These are phyloP conservation scores for Lotus japonicus DNA, from an alignment of 306 rosid species.

Conservation along the genomic window DNA sequence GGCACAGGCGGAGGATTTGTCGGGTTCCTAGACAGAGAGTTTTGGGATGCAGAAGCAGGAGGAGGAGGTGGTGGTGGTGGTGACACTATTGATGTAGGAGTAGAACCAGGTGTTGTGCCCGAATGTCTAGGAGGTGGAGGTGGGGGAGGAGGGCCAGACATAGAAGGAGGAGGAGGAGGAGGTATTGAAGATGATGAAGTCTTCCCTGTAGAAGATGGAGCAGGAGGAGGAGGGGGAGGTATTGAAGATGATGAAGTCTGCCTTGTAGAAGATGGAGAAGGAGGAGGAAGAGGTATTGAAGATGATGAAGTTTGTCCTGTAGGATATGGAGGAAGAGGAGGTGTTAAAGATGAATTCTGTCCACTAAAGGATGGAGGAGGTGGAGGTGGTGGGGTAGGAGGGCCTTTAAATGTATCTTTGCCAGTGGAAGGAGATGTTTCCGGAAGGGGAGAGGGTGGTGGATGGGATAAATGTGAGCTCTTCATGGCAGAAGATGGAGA, in stretches of 20 bases:
- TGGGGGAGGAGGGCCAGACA: slow-evolving; percentile 44
- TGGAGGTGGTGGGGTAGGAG: slow-evolving; percentile 23
- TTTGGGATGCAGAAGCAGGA: slow-evolving; percentile 16
- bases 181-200: slow-evolving; percentile 27
- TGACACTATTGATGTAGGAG: slow-evolving; percentile 30
- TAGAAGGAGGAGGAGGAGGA: slow-evolving; percentile 31
- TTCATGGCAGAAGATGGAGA: neutral
- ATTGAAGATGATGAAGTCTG: slow-evolving; percentile 24
- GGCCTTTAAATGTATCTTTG: slow-evolving; percentile 22
- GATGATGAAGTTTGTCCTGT: slow-evolving; percentile 20
- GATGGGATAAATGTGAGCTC: slow-evolving; percentile 16
- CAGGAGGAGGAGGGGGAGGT: slow-evolving; percentile 38
- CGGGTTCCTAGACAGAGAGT: slow-evolving; percentile 16
- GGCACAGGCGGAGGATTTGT: slow-evolving; percentile 58
- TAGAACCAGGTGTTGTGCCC: slow-evolving; percentile 25
- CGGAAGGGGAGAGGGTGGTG: slow-evolving; percentile 17
- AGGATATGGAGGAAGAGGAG: slow-evolving; percentile 24
- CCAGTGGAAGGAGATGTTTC: slow-evolving; percentile 18
- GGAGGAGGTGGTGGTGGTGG: slow-evolving; percentile 70
- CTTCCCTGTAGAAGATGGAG: slow-evolving; percentile 15
- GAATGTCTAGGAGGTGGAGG: slow-evolving; percentile 49
- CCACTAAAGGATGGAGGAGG: slow-evolving; percentile 8
- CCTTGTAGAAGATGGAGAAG: slow-evolving; percentile 15
- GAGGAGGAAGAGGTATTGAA: slow-evolving; percentile 20
- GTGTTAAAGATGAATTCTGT: slow-evolving; percentile 19